A percentile compares a stretch with the other conserved stretches of the same genome.
These are phyloP conservation scores for Taxawa tesnikishii DNA, from an alignment of 2,329 filamentous ascomycete species.

Conservation along the genomic window DNA sequence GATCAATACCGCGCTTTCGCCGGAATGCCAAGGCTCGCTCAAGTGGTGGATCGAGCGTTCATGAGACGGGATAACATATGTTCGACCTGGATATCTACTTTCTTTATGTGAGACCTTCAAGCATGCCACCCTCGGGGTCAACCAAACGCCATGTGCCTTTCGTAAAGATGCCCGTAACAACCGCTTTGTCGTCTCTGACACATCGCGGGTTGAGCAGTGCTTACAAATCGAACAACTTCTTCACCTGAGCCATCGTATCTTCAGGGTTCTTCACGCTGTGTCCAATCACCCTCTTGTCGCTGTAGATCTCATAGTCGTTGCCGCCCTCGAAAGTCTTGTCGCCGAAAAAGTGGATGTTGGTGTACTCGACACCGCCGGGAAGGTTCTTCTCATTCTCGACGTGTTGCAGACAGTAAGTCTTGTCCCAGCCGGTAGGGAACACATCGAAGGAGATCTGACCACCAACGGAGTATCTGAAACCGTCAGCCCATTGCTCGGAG, in stretches of 20 bases:
- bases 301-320: constrained; percentile 93
- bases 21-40: too few relatives aligned
- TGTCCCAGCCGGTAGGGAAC: constrained; percentile 96
- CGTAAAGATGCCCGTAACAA: too few relatives aligned
- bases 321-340: constrained; percentile 88
- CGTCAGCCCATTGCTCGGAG: constrained; percentile 1
- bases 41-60: too few relatives aligned
- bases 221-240: constrained; percentile 56
- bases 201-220: too few relatives aligned
- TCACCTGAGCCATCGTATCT: constrained; percentile 69
- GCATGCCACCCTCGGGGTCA: too few relatives aligned
- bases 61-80: too few relatives aligned
- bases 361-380: constrained; percentile 62
- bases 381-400: constrained; percentile 62
- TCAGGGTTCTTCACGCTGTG: constrained; percentile 73
- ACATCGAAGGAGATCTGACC: constrained; percentile 98
- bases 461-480: constrained; percentile 77
- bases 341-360: constrained; percentile 91
- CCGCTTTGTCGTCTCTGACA: too few relatives aligned
- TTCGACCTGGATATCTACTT: too few relatives aligned
- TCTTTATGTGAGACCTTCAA: too few relatives aligned
- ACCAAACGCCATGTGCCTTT: too few relatives aligned
- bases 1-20: too few relatives aligned
- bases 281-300: constrained; percentile 67
- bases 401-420: constrained; percentile 89